A percentile compares a stretch with the other conserved stretches of the same genome.
Evolutionary conservation across 2,329 filamentous ascomycete species (phyloP).

Genomic region (Sclerotinia glacialis): DNA sequence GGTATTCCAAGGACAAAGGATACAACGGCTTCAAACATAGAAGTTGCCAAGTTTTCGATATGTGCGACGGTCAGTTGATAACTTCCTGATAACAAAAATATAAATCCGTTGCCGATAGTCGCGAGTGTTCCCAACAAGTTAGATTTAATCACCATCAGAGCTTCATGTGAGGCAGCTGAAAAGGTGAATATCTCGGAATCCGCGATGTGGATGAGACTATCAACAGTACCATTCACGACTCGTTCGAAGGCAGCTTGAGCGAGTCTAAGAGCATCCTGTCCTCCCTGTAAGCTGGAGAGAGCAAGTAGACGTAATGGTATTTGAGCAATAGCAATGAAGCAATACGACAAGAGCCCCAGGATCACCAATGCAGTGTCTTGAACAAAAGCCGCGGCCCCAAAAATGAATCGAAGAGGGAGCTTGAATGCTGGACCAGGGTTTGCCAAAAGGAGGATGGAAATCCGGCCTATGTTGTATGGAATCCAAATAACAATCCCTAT

Average conservation of each 20-base stretch:
- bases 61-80: slow-evolving; percentile 37
- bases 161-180: slow-evolving; percentile 71
- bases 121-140: slow-evolving; percentile 47
- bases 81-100: slow-evolving; percentile 48
- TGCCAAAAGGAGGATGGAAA: slow-evolving; percentile 74
- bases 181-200: slow-evolving; percentile 70
- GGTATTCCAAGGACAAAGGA: slow-evolving; percentile 40
- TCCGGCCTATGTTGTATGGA: slow-evolving; percentile 87
- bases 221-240: slow-evolving; percentile 51
- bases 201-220: slow-evolving; percentile 45
- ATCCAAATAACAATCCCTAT: slow-evolving; percentile 83
- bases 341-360: slow-evolving; percentile 53
- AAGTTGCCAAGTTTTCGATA: background rate
- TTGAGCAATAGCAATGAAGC: slow-evolving; percentile 29
- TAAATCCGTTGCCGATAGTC: slow-evolving; percentile 42
- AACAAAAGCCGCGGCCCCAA: slow-evolving; percentile 71
- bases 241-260: slow-evolving; percentile 36
- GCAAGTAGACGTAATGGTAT: slow-evolving; percentile 25
- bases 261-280: slow-evolving; percentile 28
- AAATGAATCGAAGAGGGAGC: slow-evolving; percentile 69
- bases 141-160: slow-evolving; percentile 59
- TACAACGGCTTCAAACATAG: background rate
- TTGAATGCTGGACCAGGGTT: slow-evolving; percentile 70
- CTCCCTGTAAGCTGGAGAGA: slow-evolving; percentile 18
- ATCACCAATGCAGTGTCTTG: slow-evolving; percentile 72